These are phyloP conservation scores for Mycogone perniciosa DNA, from an alignment of 2,329 filamentous ascomycete genomes.

Conservation along the genomic window DNA sequence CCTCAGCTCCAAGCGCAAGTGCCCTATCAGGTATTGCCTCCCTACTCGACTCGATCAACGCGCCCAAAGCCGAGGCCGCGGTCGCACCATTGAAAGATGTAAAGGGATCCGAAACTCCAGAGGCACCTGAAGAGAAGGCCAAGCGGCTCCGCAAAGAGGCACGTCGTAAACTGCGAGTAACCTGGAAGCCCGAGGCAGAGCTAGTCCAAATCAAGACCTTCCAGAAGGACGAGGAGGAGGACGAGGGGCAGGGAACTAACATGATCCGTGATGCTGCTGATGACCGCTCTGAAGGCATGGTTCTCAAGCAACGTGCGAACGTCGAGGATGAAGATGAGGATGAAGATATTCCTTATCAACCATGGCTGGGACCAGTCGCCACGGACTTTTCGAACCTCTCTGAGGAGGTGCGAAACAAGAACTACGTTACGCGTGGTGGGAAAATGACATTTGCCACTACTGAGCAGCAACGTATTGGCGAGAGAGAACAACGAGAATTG, in stretches of 20 bases:
- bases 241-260: slow-evolving; percentile 59
- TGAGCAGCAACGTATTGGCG: slow-evolving; percentile 49
- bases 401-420: slow-evolving; percentile 39
- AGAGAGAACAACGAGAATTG: slow-evolving; percentile 52
- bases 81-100: slow-evolving; percentile 47
- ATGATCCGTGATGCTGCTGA: slow-evolving; percentile 68
- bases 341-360: slow-evolving; percentile 46
- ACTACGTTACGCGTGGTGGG: slow-evolving; percentile 50
- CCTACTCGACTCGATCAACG: slow-evolving; percentile 45
- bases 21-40: slow-evolving; percentile 46
- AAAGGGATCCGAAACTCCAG: slow-evolving; percentile 43
- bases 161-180: slow-evolving; percentile 62
- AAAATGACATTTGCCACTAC: slow-evolving; percentile 43
- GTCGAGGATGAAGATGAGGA: slow-evolving; percentile 53
- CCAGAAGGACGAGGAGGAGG: slow-evolving; percentile 65
- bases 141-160: slow-evolving; percentile 67
- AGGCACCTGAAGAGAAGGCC: slow-evolving; percentile 61
- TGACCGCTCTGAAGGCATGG: slow-evolving; percentile 66
- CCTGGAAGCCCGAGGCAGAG: slow-evolving; percentile 61
- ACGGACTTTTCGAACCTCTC: slow-evolving; percentile 44
- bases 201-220: slow-evolving; percentile 64
- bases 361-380: slow-evolving; percentile 44
- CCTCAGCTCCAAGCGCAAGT: slow-evolving; percentile 26
- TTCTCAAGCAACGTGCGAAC: slow-evolving; percentile 49
- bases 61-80: slow-evolving; percentile 32